Evolutionary conservation across 1,139 yeast genomes (phyloP), one percentile per base, ranked within the genome.

Genomic region (Hyphopichia buzzinii): DNA sequence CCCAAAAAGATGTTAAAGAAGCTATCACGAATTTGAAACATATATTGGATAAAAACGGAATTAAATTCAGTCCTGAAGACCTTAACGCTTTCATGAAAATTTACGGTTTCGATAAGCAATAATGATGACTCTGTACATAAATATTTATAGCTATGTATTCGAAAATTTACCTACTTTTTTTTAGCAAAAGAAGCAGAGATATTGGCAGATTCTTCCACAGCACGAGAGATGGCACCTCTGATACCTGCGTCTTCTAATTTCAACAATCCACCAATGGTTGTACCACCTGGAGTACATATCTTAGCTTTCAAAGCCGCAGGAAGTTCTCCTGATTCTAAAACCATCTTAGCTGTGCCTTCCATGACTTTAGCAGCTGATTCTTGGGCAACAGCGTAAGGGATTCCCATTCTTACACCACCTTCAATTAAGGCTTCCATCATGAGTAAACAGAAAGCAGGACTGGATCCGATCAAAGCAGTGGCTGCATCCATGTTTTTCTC

Each of bases 241-340:
- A 92, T 86, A 31, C 90, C 95, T 36, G 81, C 81, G 50, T 89
- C 96, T 64, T 92, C 99, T 84, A 94, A 79, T 49, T 81, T 87
- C 60, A 90, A 75, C 43, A 94, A 70, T 1, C 99, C 99, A 4
- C 96, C 96, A 57, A 94, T 92, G 7, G 99, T 92, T 37, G 97
- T 90, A 26, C 99, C 99, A 24, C 95, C 98, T 13, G 99, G 99
- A 0, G 99, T 92, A 57, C 97, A 89, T 5, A 92, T 94, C 53
- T 84, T 84, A 57, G 86, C 82, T 56, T 87, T 85, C 58, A 92
- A 73, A 14, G 78, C 88, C 8, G 95, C 94, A n/a, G 98, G 98
- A 54, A 90, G 97, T 30, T 76, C 79, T 3, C 89, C 90, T n/a
- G 88, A 77, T 54, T 79, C 84, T 42, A 76, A 63, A 1, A 84